phyloP scores from a whole-genome alignment of 805 yeast species.

The Metschnikowia proteae region DNA sequence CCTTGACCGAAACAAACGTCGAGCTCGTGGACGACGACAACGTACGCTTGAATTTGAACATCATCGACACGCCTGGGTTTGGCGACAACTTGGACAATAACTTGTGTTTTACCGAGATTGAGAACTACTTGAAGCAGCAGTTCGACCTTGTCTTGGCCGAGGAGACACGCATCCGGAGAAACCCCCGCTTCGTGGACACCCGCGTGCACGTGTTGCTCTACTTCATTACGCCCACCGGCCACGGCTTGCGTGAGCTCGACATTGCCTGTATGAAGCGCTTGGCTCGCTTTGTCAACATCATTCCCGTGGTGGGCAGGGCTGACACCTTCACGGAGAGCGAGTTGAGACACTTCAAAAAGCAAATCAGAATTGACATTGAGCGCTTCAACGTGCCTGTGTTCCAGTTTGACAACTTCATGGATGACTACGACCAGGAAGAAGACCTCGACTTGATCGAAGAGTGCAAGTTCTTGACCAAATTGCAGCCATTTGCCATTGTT shows the following conservation, averaged over 20 bases:
- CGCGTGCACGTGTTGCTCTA: slow-evolving; percentile 76
- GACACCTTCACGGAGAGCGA: slow-evolving; percentile 74
- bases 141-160: slow-evolving; percentile 78
- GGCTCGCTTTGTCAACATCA: slow-evolving; percentile 70
- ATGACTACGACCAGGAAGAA: slow-evolving; percentile 62
- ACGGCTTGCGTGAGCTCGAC: slow-evolving; percentile 75
- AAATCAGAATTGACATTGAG: slow-evolving; percentile 59
- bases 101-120: slow-evolving; percentile 62
- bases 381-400: slow-evolving; percentile 70
- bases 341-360: slow-evolving; percentile 54
- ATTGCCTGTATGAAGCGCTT: slow-evolving; percentile 64
- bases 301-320: slow-evolving; percentile 79
- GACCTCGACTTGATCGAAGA: slow-evolving; percentile 75
- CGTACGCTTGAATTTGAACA: slow-evolving; percentile 51
- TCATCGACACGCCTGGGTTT: slow-evolving; percentile 72
- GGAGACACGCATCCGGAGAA: slow-evolving; percentile 82
- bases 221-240: slow-evolving; percentile 76
- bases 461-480: slow-evolving; percentile 52
- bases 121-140: slow-evolving; percentile 67
- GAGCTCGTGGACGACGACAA: slow-evolving; percentile 61
- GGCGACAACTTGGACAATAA: slow-evolving; percentile 74
- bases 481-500: slow-evolving; percentile 76
- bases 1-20: slow-evolving; percentile 62
- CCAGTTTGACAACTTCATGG: slow-evolving; percentile 55
- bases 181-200: slow-evolving; percentile 75